These are phyloP conservation scores for Paramecium pentaurelia DNA, from an alignment of 73 alveolate genomes.

Conservation along the genomic window DNA sequence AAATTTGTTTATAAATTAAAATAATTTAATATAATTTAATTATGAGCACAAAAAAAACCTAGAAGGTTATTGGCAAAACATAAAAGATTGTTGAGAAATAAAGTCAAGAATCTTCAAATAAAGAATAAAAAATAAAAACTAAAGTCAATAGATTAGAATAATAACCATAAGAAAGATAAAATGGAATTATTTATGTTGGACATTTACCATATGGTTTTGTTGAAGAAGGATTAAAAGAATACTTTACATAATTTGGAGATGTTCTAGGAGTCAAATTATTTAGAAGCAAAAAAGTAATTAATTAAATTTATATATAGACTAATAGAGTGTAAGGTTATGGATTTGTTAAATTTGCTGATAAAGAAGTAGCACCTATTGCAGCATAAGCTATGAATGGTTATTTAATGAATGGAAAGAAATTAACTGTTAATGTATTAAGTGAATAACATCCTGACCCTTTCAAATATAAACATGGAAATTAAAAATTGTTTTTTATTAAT, in stretches of 20 bases:
- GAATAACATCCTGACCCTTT: slow-evolving; percentile 84
- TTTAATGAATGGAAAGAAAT: slow-evolving; percentile 81
- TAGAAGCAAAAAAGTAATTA: slow-evolving; percentile 69
- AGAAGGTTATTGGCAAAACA: neutral
- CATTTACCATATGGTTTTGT: slow-evolving; percentile 96
- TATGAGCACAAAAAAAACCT: neutral
- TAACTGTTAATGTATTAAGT: slow-evolving; percentile 81
- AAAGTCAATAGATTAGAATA: neutral
- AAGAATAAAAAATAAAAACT: neutral
- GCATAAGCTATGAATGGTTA: slow-evolving; percentile 92
- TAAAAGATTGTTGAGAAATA: neutral
- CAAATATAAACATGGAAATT: slow-evolving; percentile 80
- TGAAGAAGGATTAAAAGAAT: slow-evolving; percentile 86
- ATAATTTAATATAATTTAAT: neutral
- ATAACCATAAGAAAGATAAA: neutral
- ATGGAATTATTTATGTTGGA: slow-evolving; percentile 83
- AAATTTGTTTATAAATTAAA: neutral
- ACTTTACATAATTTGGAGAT: slow-evolving; percentile 92
- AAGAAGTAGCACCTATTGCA: slow-evolving; percentile 90
- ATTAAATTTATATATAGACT: slow-evolving; percentile 58
- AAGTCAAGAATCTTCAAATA: neutral
- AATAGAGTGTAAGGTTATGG: slow-evolving; percentile 96
- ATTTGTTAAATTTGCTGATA: slow-evolving; percentile 88
- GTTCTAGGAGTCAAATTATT: slow-evolving; percentile 80
- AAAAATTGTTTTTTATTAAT: slow-evolving; percentile 73